Evolutionary conservation across 164 flowering plant genomes (phyloP).

Genomic region (Macadamia tetraphylla): DNA sequence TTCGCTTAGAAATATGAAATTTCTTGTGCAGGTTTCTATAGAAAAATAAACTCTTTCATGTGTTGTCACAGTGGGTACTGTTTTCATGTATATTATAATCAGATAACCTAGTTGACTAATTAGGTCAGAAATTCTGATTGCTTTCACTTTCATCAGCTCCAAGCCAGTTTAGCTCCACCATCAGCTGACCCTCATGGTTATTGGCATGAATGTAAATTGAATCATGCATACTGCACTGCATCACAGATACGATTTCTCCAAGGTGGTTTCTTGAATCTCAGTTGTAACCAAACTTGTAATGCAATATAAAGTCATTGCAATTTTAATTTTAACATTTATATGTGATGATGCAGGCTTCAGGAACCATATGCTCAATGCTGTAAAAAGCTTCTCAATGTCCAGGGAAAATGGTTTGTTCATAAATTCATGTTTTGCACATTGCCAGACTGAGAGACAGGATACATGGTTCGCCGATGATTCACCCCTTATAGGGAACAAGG

Average conservation of each 20-base stretch:
- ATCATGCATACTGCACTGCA: slow-evolving; percentile 48
- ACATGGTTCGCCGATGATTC: slow-evolving; percentile 77
- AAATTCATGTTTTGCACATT: slow-evolving; percentile 95
- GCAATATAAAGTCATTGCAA: too few relatives aligned
- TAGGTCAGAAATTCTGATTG: not conserved
- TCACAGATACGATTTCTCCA: slow-evolving; percentile 69
- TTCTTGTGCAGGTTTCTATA: too few relatives aligned
- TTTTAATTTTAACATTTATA: too few relatives aligned
- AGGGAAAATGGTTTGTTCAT: slow-evolving; percentile 69
- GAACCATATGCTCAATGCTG: slow-evolving; percentile 56
- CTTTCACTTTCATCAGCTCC: slow-evolving; percentile 39
- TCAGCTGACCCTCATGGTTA: slow-evolving; percentile 66
- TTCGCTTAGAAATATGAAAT: too few relatives aligned
- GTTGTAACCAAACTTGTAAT: not conserved
- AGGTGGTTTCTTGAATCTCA: slow-evolving; percentile 30
- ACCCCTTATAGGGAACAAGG: slow-evolving; percentile 64
- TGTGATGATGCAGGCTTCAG: slow-evolving; percentile 62
- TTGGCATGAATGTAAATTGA: slow-evolving; percentile 59
- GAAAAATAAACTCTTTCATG: too few relatives aligned
- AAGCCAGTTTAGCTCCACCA: slow-evolving; percentile 65
- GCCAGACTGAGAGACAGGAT: slow-evolving; percentile 93
- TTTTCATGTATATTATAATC: not conserved
- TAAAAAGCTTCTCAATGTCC: slow-evolving; percentile 39
- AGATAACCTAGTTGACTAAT: not conserved
- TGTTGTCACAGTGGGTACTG: not conserved